These are phyloP conservation scores for Penicillium occitanis DNA, from an alignment of 2,329 filamentous ascomycete species.

Conservation along the genomic window DNA sequence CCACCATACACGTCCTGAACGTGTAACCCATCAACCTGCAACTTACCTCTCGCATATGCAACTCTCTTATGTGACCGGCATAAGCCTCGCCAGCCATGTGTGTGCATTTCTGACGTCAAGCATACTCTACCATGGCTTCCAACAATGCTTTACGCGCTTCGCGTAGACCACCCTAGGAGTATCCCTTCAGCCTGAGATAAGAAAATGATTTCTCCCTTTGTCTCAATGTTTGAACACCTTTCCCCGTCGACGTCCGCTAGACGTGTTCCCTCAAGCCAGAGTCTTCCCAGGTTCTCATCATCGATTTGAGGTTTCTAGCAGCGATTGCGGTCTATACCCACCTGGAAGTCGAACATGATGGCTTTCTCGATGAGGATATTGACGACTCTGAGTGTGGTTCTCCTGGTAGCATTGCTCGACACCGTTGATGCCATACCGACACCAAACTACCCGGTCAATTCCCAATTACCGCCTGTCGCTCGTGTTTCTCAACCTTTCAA, in stretches of 20 bases:
- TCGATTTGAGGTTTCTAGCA: slow-evolving; percentile 14
- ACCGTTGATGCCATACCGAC: slow-evolving; percentile 37
- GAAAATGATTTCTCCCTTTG: slow-evolving; percentile 18
- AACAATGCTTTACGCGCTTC: slow-evolving; percentile 34
- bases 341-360: slow-evolving; percentile 13
- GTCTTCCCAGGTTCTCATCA: slow-evolving; percentile 10
- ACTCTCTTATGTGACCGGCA: neutral
- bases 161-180: slow-evolving; percentile 28
- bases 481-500: slow-evolving; percentile 58
- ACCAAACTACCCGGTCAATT: slow-evolving; percentile 72
- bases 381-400: slow-evolving; percentile 32
- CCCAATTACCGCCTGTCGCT: slow-evolving; percentile 78
- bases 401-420: slow-evolving; percentile 30
- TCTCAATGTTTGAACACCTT: neutral
- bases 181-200: slow-evolving; percentile 30
- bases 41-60: slow-evolving; percentile 20
- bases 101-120: slow-evolving; percentile 40
- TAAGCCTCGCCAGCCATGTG: slow-evolving; percentile 30
- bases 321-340: slow-evolving; percentile 9
- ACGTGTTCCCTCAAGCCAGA: slow-evolving; percentile 5
- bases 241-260: slow-evolving; percentile 5
- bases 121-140: slow-evolving; percentile 43
- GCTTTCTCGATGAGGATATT: slow-evolving; percentile 22
- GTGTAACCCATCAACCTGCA: slow-evolving; percentile 30
- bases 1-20: slow-evolving; percentile 31